Evolutionary conservation across 768 basidiomycete genomes (phyloP), one percentile per base, ranked within the genome.

Genomic region (Russula emetica): DNA sequence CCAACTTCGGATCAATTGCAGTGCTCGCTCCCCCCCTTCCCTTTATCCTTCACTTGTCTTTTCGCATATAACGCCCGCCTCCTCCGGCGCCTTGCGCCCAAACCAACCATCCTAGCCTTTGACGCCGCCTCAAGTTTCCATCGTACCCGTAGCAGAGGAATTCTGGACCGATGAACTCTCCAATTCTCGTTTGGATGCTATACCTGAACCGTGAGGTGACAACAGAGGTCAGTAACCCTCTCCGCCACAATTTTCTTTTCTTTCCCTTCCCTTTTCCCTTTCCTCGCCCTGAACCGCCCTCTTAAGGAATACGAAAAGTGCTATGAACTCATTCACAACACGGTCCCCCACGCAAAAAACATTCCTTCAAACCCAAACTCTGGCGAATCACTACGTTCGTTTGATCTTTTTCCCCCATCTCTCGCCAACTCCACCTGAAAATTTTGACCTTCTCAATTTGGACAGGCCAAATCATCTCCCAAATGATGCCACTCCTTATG

Each of bases 401-500:
- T 36, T n/a, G n/a, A n/a, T n/a, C 0, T 30, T 5, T 13, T n/a
- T n/a, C n/a, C 79, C 50, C 58, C 11, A 52, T 22, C 38, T 47
- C 36, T 47, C 30, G 47, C 55, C 32, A 47, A 32, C 42, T 24
- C 13, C 49, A 3, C 58, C 40, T 56, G n/a, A 66, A 70, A 26
- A 66, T 60, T 60, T 54, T 40, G 53, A 66, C 24, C 11, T 16
- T 62, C 52, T 56, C 47, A 36, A 42, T 49, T 55, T 24, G 51
- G 40, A n/a, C 73, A 91, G 90, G 88, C 24, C 81, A 83, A 70
- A 76, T 88, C 68, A 85, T 92, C 72, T 84, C 85, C 20, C 79
- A 86, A 67, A 86, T 91, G 78, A 76, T 92, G 11, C 90, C 90
- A 0, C 76, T 91, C 14, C 84, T 91, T 69, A 90, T 92, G 90